Evolutionary conservation across 129 eudicot species (phyloP).

Genomic region (Artemisia annua): DNA sequence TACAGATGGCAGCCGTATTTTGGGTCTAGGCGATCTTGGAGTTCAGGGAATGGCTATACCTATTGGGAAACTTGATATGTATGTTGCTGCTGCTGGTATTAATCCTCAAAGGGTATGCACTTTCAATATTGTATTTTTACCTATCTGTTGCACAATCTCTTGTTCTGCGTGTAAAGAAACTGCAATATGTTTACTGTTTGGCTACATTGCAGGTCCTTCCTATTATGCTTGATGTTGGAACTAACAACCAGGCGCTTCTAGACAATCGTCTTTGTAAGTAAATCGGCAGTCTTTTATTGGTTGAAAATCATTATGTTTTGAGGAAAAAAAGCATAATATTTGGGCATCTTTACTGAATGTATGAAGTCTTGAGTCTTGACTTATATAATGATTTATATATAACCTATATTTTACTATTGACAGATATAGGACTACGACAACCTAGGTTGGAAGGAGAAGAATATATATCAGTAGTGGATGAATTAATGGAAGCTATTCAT

Average conservation of each 20-base stretch:
- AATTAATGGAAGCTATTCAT: slow-evolving; percentile 96
- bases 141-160: not conserved
- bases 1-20: slow-evolving; percentile 99
- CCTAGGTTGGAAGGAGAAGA: slow-evolving; percentile 96
- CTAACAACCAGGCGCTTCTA: slow-evolving; percentile 85
- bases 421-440: slow-evolving; percentile 94
- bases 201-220: slow-evolving; percentile 71
- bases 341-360: slow-evolving; percentile 3
- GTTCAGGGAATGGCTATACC: slow-evolving; percentile 99
- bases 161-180: not conserved
- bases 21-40: slow-evolving; percentile 99
- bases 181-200: slow-evolving; percentile 6
- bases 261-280: slow-evolving; percentile 92
- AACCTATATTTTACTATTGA: slow-evolving; percentile 21
- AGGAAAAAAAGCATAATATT: slow-evolving; percentile 4
- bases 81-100: slow-evolving; percentile 99
- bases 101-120: slow-evolving; percentile 84
- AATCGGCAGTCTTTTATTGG: slow-evolving; percentile 14
- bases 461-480: slow-evolving; percentile 87
- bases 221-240: slow-evolving; percentile 98
- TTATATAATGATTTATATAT: slow-evolving; percentile 1
- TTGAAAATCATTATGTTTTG: slow-evolving; percentile 8
- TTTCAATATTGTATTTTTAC: slow-evolving; percentile 20
- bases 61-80: slow-evolving; percentile 96
- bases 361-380: not conserved